These are phyloP conservation scores for Cyathus striatus DNA, from an alignment of 768 basidiomycete genomes.

Conservation along the genomic window DNA sequence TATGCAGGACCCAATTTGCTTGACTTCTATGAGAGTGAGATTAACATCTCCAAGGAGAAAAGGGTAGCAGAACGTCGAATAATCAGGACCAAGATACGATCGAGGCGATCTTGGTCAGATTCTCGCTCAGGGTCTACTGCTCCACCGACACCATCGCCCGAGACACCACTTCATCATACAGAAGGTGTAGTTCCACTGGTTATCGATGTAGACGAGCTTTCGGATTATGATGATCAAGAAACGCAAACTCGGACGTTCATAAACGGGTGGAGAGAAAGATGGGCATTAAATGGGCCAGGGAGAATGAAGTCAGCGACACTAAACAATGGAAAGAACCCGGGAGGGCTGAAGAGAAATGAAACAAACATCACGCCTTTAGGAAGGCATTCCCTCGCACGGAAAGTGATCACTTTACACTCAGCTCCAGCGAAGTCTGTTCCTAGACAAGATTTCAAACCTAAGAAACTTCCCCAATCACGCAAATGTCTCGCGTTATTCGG, in stretches of 20 bases:
- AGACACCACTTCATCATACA: slow-evolving; percentile 20
- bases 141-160: slow-evolving; percentile 31
- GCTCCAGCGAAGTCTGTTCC: too few species aligned
- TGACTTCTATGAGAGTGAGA: slow-evolving; percentile 37
- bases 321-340: slow-evolving; percentile 9
- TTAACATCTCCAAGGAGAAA: slow-evolving; percentile 33
- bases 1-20: slow-evolving; percentile 34
- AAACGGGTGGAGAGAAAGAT: slow-evolving; percentile 24
- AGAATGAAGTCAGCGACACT: neutral
- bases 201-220: slow-evolving; percentile 20
- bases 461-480: too few species aligned
- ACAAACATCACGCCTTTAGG: slow-evolving; percentile 42
- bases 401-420: too few species aligned
- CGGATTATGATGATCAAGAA: slow-evolving; percentile 15
- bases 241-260: slow-evolving; percentile 16
- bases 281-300: slow-evolving; percentile 18
- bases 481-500: too few species aligned
- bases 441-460: too few species aligned
- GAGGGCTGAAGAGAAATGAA: slow-evolving; percentile 30
- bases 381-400: slow-evolving; percentile 20
- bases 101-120: too few species aligned
- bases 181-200: slow-evolving; percentile 8
- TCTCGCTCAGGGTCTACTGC: slow-evolving; percentile 19
- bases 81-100: too few species aligned
- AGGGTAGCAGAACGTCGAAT: slow-evolving; percentile 6